Base-by-base conservation (phyloP, 179 eudicot genomes). In the Silene coronaria region DNA sequence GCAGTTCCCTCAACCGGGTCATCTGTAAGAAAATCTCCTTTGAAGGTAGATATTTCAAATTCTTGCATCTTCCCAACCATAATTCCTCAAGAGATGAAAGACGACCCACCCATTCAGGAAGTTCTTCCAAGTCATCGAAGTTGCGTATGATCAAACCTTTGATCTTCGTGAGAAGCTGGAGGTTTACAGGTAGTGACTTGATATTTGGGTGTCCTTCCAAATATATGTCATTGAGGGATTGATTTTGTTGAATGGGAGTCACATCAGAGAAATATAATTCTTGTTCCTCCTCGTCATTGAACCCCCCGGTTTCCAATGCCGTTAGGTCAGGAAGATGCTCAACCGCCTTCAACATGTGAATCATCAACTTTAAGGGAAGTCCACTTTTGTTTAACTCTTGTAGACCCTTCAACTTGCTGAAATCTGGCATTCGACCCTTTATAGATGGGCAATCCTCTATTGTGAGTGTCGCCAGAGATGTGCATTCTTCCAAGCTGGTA, bases 31-130 rank as follows among this genome's bases (percentile, higher is more conserved):
- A 26, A 21, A 28, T 64, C 12, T 70, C 19, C 28, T 28, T 26
- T 11, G 75, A 38, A 70, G 79, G 79, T n/a, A 77, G 61, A 19
- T 3, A 16, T 61, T 70, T 77, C 70, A 70, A 61, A 1, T 69
- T 70, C 21, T 16, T 12, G 59, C 75, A 76, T 6, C 22, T 3
- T 5, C 10, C 11, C 19, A 76, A 38, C 27, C 19, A 12, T 67
- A 76, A 60, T 10, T 14, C 0, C 61, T 60, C 46, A 11, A 76
- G 75, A n/a, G 61, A 70, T n/a, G 75, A 46, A 6, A 77, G n/a
- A 38, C 62, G 30, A 3, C 27, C 36, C 23, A 77, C 21, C 80
- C 75, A 77, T 4, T 70, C 74, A 1, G 75, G 75, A 60, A 77
- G 22, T 46, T 28, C 17, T 21, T 70, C 63, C 30, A 77, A 14